These are phyloP conservation scores for Coelastrella sp. DNA, from an alignment of 139 green algal genomes.

Conservation along the genomic window DNA sequence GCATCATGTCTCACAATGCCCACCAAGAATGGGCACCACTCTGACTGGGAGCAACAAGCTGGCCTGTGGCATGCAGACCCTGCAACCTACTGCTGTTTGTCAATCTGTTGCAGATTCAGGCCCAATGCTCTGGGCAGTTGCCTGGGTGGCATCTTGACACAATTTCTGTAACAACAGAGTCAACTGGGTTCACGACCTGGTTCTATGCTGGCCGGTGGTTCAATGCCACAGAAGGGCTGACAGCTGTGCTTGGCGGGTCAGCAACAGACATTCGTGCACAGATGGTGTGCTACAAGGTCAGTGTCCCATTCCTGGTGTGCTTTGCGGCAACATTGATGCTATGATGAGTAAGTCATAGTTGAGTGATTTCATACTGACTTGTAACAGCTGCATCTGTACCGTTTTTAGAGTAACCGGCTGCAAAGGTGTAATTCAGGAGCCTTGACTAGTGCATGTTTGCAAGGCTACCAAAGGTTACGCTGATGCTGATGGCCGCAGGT, in stretches of 20 bases:
- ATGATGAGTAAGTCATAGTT: too few species aligned
- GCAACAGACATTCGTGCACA: background rate
- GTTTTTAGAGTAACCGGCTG: background rate
- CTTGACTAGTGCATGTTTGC: too few species aligned
- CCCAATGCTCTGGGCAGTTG: background rate
- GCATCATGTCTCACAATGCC: background rate
- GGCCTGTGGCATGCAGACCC: too few species aligned
- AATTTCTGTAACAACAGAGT: background rate
- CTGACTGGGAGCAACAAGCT: too few species aligned
- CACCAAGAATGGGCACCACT: too few species aligned
- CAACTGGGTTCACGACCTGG: conserved; percentile 5
- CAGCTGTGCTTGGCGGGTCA: background rate
- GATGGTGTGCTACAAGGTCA: conserved; percentile 29
- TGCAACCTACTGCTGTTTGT: too few species aligned
- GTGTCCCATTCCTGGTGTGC: background rate
- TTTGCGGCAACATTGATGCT: too few species aligned
- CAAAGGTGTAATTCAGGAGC: background rate
- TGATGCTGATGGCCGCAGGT: conserved; percentile 4
- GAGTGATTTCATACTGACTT: too few species aligned
- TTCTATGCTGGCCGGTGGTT: conserved; percentile 31
- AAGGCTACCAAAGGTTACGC: too few species aligned
- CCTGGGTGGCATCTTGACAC: conserved; percentile 10
- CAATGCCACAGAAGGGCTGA: background rate
- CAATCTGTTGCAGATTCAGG: background rate
- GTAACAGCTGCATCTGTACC: too few species aligned